These are phyloP conservation scores for Botryotinia globosa DNA, from an alignment of 2,329 filamentous ascomycete species.

Conservation along the genomic window DNA sequence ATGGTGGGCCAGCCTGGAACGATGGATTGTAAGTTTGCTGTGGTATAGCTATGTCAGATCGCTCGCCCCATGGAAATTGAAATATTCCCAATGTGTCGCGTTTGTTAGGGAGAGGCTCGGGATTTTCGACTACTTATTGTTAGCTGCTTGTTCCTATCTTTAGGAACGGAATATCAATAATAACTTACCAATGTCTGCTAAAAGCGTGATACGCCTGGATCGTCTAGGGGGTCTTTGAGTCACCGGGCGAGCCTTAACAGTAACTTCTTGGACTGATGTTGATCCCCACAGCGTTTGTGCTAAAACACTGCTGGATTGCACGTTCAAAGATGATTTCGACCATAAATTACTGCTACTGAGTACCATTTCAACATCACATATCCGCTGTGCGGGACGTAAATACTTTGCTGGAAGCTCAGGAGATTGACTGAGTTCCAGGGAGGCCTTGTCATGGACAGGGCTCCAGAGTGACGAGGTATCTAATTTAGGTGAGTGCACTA, in stretches of 20 bases:
- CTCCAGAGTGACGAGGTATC: conserved; percentile 3
- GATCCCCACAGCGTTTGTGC: conserved; percentile 36
- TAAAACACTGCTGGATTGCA: conserved; percentile 15
- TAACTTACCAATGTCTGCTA: conserved; percentile 54
- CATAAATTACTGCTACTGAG: conserved; percentile 35
- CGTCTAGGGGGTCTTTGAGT: conserved; percentile 54
- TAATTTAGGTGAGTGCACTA: not conserved
- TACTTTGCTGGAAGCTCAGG: conserved; percentile 34
- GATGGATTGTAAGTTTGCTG: conserved; percentile 40
- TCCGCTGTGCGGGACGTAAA: conserved; percentile 33
- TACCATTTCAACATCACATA: conserved; percentile 20
- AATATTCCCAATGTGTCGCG: conserved; percentile 61
- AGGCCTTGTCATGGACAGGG: not conserved
- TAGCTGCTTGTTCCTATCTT: not conserved
- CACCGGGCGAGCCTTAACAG: conserved; percentile 43
- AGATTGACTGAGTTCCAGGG: conserved; percentile 3
- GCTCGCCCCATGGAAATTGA: conserved; percentile 65
- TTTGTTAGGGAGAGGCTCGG: conserved; percentile 56
- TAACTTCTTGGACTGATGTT: conserved; percentile 31
- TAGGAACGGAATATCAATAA: not conserved
- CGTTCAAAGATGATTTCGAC: conserved; percentile 30
- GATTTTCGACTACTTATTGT: conserved; percentile 50
- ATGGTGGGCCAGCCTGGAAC: conserved; percentile 25
- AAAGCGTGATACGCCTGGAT: conserved; percentile 54
- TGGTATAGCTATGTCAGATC: conserved; percentile 52